Base-by-base conservation (phyloP, 257 asterid genomes). In the Knoxia roxburghii region DNA sequence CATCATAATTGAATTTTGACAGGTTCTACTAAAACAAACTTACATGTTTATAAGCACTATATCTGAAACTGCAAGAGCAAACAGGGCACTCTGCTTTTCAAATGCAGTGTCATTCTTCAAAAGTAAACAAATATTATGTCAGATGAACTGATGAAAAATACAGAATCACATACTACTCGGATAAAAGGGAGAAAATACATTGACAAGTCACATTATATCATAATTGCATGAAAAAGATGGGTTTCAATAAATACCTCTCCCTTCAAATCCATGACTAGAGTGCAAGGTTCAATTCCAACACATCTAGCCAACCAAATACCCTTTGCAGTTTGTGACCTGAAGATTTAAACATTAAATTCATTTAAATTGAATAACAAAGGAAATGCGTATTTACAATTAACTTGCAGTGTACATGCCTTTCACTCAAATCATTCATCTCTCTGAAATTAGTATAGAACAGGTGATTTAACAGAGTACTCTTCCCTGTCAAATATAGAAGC, bases 61-160 rank as follows among this genome's bases (percentile, higher is more conserved):
- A 81, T 94, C 97, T 37, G 99, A 88, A 71, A 94, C 99, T 55
- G 98, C 99, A 72, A 94, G 96, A 61, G 98, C 99, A 75, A 94
- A 94, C 63, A 90, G 92, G 67, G 99, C 85, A 80, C 96, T 90
- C 82, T 90, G 99, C 83, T 87, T 94, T 72, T 94, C 99, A 65
- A 94, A 94, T 57, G 99, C 85, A 18, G 99, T 94, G 65, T 90
- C 99, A 67, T 94, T 98, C 98, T 94, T 81, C 64, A 79, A 77
- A 64, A 46, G 43, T 39, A 46, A 51, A 64, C 14, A 64, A 27
- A 58, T 41, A 66, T 52, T 30, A 39, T 62, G 64, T 75, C 40
- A 73, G 73, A 57, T 5, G 13, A 57, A 57, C 24, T 53, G 10
- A 53, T 11, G 2, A 53, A 11, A 1, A 24, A 21, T 53, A 23